A percentile compares a stretch with the other conserved stretches of the same genome.
Conservation (phyloP, 1,139 yeast genomes). For the Suhomyces coccinellae region DNA sequence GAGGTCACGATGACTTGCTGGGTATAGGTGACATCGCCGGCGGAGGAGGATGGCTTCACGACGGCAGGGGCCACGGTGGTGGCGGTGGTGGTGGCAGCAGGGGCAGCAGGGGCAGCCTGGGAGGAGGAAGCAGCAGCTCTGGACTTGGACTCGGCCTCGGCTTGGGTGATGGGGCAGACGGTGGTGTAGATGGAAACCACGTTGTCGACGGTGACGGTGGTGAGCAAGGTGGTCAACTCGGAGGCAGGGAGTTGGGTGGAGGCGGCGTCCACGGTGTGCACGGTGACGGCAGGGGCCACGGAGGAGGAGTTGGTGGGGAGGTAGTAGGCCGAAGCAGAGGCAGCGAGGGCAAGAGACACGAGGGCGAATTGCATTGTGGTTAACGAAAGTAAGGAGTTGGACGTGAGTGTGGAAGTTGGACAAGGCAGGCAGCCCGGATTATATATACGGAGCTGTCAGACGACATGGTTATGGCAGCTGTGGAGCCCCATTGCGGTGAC, state of each 20-base stretch:
- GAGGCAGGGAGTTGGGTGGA: slow-evolving; percentile 14
- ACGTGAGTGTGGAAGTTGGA: slow-evolving; percentile 4
- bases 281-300: slow-evolving; percentile 3
- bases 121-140: slow-evolving; percentile 14
- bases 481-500: background rate
- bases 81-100: slow-evolving; percentile 3
- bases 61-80: background rate
- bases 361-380: slow-evolving; percentile 15
- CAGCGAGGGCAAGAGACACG: slow-evolving; percentile 15
- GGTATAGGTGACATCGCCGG: slow-evolving; percentile 9
- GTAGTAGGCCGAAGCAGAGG: slow-evolving; percentile 13
- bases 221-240: slow-evolving; percentile 12
- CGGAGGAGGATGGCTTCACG: slow-evolving; percentile 1
- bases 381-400: slow-evolving; percentile 21
- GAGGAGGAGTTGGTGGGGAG: slow-evolving; percentile 8
- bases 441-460: slow-evolving; percentile 5
- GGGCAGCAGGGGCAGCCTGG: slow-evolving; percentile 5
- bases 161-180: slow-evolving; percentile 21
- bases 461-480: too few species aligned
- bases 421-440: background rate
- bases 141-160: slow-evolving; percentile 10
- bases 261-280: slow-evolving; percentile 1
- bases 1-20: slow-evolving; percentile 7
- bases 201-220: slow-evolving; percentile 19
- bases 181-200: slow-evolving; percentile 22